Percentiles rank a stretch among this genome's conserved stretches.
These are phyloP conservation scores for Diaporthe nobilis DNA, from an alignment of 2,329 filamentous ascomycete genomes.

Conservation along the genomic window DNA sequence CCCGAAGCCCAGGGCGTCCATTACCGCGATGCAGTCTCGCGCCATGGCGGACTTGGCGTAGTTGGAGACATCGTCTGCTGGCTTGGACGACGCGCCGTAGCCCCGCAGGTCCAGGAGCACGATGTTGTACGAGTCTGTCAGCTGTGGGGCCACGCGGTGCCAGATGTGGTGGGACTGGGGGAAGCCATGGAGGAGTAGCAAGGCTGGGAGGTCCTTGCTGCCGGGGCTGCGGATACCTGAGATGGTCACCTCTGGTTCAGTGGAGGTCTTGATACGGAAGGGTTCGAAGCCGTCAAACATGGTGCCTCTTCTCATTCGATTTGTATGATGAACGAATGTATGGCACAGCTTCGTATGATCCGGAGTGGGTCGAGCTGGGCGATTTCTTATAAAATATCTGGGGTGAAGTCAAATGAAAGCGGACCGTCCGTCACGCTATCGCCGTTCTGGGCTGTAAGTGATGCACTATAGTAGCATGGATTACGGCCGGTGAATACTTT, in stretches of 20 bases:
- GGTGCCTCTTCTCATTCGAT: not conserved
- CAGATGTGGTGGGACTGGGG: slow-evolving; percentile 68
- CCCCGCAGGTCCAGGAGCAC: slow-evolving; percentile 65
- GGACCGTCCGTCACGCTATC: not conserved
- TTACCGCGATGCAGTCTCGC: slow-evolving; percentile 59
- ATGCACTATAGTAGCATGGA: not conserved
- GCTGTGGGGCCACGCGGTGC: slow-evolving; percentile 59
- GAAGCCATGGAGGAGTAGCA: slow-evolving; percentile 66
- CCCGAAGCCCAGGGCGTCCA: slow-evolving; percentile 57
- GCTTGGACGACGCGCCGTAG: slow-evolving; percentile 66
- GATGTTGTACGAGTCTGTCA: slow-evolving; percentile 57
- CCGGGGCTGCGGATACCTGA: slow-evolving; percentile 56
- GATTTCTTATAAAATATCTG: not conserved
- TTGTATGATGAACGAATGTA: not conserved
- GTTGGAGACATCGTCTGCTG: slow-evolving; percentile 46
- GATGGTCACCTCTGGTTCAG: slow-evolving; percentile 57
- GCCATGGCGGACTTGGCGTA: slow-evolving; percentile 67
- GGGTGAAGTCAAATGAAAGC: not conserved
- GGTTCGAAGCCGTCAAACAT: slow-evolving; percentile 58
- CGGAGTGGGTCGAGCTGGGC: not conserved
- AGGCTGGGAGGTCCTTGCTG: slow-evolving; percentile 52
- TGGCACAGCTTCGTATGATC: not conserved
- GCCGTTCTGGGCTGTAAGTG: not conserved
- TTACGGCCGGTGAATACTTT: slow-evolving; percentile 8
- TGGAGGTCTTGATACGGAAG: slow-evolving; percentile 56